These are phyloP conservation scores for Beauveria sp. DNA, from an alignment of 2,329 filamentous ascomycete species.

Conservation along the genomic window DNA sequence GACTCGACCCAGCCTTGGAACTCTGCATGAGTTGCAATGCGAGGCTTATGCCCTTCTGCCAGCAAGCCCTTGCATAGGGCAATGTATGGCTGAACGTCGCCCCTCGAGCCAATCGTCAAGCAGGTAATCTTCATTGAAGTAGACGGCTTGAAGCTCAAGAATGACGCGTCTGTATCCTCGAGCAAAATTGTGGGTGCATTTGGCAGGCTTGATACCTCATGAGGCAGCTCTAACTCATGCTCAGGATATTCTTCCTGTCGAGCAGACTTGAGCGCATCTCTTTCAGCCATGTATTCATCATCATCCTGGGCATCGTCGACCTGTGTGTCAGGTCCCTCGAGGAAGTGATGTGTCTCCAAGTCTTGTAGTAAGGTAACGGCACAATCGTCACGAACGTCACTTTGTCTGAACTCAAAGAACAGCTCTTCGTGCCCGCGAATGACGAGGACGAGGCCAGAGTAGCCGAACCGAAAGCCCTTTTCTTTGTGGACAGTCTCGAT, in stretches of 20 bases:
- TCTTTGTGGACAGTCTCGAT: conserved; percentile 92
- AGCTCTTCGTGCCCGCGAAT: conserved; percentile 91
- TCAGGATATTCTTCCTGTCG: conserved; percentile 46
- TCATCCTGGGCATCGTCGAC: conserved; percentile 63
- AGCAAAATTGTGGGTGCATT: conserved; percentile 73
- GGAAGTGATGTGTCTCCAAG: conserved; percentile 63
- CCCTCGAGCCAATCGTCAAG: conserved; percentile 88
- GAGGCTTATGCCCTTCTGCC: conserved; percentile 76
- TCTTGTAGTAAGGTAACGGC: conserved; percentile 70
- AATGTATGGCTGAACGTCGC: conserved; percentile 96
- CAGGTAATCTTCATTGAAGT: conserved; percentile 79
- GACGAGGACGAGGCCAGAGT: conserved; percentile 83
- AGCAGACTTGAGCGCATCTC: conserved; percentile 71
- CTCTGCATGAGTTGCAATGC: conserved; percentile 86
- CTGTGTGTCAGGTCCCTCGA: conserved; percentile 61
- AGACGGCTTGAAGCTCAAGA: conserved; percentile 83
- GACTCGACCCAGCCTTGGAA: conserved; percentile 83
- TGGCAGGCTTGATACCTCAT: conserved; percentile 34
- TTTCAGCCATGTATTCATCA: conserved; percentile 69
- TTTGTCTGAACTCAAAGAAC: conserved; percentile 84
- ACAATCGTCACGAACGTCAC: conserved; percentile 80
- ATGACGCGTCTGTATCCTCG: conserved; percentile 80
- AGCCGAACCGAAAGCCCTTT: conserved; percentile 87
- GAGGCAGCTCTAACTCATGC: conserved; percentile 43
- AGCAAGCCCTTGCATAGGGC: conserved; percentile 85